Evolutionary conservation across 345 rosid species (phyloP).

Genomic region (Viola odorata): DNA sequence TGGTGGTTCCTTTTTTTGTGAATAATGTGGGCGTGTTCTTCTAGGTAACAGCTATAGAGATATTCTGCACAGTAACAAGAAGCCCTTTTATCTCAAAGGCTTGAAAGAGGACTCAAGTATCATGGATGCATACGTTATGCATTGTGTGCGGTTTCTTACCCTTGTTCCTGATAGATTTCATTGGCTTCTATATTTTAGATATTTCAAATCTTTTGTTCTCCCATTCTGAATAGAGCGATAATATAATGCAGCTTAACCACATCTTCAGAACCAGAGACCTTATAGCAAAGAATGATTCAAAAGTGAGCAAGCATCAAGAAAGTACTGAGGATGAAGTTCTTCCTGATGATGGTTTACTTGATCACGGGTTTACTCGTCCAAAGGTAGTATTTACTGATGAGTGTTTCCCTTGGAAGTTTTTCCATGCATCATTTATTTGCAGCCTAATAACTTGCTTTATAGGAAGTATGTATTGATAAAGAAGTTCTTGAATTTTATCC

Average conservation of each 20-base stretch:
- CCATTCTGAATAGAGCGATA: conserved; percentile 15
- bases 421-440: not conserved
- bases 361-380: conserved; percentile 95
- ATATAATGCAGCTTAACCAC: conserved; percentile 80
- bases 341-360: conserved; percentile 55
- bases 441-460: not conserved
- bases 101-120: conserved; percentile 67
- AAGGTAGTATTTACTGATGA: conserved; percentile 43
- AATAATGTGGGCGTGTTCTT: conserved; percentile 14
- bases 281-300: conserved; percentile 69
- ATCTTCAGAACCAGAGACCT: conserved; percentile 65
- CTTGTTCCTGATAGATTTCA: conserved; percentile 8
- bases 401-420: not conserved
- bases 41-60: conserved; percentile 75
- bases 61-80: conserved; percentile 78
- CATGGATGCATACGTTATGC: conserved; percentile 84
- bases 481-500: not conserved
- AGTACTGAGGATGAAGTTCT: conserved; percentile 36
- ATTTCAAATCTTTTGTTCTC: conserved; percentile 4
- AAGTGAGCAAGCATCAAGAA: conserved; percentile 53
- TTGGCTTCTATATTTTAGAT: conserved; percentile 6
- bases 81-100: conserved; percentile 73
- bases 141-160: conserved; percentile 51
- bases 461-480: not conserved
- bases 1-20: conserved; percentile 2